Evolutionary conservation across 192 early-diverging fungal genomes (phyloP), one percentile per base, ranked within the genome.

Genomic region (Pilaira anomala): DNA sequence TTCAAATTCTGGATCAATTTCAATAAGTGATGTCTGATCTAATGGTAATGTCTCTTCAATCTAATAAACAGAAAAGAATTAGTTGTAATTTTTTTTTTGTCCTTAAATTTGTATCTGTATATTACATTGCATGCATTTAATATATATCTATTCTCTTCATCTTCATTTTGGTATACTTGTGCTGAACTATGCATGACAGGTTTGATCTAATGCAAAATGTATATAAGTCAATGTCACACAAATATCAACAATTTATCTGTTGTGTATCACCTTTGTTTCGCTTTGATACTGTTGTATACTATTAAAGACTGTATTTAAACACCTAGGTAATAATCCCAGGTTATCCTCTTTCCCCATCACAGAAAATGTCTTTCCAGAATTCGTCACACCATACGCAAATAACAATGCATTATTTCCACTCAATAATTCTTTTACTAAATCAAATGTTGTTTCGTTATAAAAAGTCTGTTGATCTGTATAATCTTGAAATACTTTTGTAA

Each of bases 291-390:
- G 19, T 9, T 58, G 48, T 52, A 87, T 76, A 16, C 80, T 76
- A 7, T 83, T 77, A 48, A 88, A 77, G 2, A 90, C 67, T 0
- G 80, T 75, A 60, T 79, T 75, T 18, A 90, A 48, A 6, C 83
- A 70, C 7, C 84, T 71, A 14, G 87, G 83, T 7, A 90, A 59
- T 44, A 90, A 50, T 7, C 88, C 87, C 7, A 79, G 70, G 7
- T 69, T 66, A 3, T 50, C 58, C 22, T 54, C 42, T 2, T 61
- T 79, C 1, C 86, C 86, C 64, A 85, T 80, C 45, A 88, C 79
- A 0, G 86, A 83, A 56, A 85, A 81, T 2, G 88, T 87, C 59
- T 90, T 90, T 49, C 88, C 89, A 24, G 85, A 87, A 53, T 88
- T 86, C 9, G 84, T 88, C 28, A 82, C 79, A 4, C 89, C 88